These are phyloP conservation scores for Pleurotus djamor DNA, from an alignment of 768 basidiomycete genomes.

Conservation along the genomic window DNA sequence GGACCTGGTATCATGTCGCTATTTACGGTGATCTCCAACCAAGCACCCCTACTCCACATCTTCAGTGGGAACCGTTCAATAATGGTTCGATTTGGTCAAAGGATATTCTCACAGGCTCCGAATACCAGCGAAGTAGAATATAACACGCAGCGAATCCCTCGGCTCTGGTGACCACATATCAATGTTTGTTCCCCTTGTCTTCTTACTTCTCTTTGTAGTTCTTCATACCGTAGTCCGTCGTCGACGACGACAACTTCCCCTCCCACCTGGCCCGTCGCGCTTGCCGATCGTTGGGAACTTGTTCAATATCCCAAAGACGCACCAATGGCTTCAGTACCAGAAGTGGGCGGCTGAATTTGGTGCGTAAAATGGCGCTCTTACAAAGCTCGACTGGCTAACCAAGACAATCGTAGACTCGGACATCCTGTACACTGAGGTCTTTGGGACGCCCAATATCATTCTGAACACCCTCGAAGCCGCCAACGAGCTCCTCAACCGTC, in stretches of 20 bases:
- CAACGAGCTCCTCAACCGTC: not conserved
- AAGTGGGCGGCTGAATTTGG: conserved; percentile 12
- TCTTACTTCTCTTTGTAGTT: no score
- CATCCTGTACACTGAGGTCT: conserved; percentile 46
- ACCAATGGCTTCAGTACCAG: not conserved
- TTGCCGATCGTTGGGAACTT: conserved; percentile 22
- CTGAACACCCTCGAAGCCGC: conserved; percentile 27
- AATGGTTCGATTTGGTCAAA: no score
- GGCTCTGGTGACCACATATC: no score
- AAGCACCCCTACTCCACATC: no score
- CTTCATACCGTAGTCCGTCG: no score
- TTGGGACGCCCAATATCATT: conserved; percentile 46
- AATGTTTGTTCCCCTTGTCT: no score
- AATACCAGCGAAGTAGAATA: no score
- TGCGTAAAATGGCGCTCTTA: not conserved
- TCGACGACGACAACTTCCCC: not conserved
- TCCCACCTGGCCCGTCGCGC: conserved; percentile 23
- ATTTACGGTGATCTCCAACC: no score
- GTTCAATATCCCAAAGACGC: conserved; percentile 13
- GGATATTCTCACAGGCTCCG: no score
- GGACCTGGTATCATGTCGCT: no score
- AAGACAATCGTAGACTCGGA: conserved; percentile 18
- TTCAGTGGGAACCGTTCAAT: no score
- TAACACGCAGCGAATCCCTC: no score
- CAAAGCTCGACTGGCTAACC: not conserved